Conservation (phyloP, 495 filamentous ascomycete genomes). For the Penicillium macrosclerotiorum region DNA sequence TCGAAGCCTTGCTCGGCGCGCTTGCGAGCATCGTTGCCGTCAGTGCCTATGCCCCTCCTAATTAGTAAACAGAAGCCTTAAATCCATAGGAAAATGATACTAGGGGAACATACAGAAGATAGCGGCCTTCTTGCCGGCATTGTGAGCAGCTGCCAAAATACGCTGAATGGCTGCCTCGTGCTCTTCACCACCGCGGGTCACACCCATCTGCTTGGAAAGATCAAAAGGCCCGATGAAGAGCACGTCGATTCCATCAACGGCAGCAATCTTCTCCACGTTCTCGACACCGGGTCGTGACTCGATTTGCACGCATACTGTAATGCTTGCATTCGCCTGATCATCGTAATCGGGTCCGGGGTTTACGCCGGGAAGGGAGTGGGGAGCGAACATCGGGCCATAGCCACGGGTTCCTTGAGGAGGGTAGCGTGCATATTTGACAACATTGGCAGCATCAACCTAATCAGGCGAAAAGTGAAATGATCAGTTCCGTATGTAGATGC, state of each 20-base stretch:
- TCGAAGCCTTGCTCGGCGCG: constrained; percentile 71
- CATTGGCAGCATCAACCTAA: constrained; percentile 54
- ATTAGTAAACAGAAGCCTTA: too few relatives aligned
- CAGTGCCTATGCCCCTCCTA: too few relatives aligned
- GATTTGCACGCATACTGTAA: constrained; percentile 46
- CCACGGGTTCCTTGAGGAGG: constrained; percentile 63
- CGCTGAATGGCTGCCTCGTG: constrained; percentile 63
- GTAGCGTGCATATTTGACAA: constrained; percentile 64
- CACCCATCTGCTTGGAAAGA: constrained; percentile 39
- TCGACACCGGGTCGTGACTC: constrained; percentile 46
- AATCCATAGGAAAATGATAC: too few relatives aligned
- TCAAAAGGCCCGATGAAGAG: constrained; percentile 59
- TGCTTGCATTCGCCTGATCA: constrained; percentile 28
- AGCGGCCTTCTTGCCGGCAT: constrained; percentile 69
- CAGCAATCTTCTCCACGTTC: constrained; percentile 50
- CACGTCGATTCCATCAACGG: constrained; percentile 43
- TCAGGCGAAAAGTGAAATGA: not conserved
- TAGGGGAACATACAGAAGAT: constrained; percentile 61
- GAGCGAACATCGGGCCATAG: constrained; percentile 62
- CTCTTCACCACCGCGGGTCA: constrained; percentile 36
- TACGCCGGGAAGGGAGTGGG: constrained; percentile 38
- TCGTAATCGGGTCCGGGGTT: constrained; percentile 39
- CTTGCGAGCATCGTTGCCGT: constrained; percentile 58
- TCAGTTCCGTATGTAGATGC: not conserved
- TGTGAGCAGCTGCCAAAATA: constrained; percentile 59